Evolutionary conservation across 139 green algal species (phyloP), one percentile per base, ranked within the genome.

Genomic region (Protoeuglena noctilucae): DNA sequence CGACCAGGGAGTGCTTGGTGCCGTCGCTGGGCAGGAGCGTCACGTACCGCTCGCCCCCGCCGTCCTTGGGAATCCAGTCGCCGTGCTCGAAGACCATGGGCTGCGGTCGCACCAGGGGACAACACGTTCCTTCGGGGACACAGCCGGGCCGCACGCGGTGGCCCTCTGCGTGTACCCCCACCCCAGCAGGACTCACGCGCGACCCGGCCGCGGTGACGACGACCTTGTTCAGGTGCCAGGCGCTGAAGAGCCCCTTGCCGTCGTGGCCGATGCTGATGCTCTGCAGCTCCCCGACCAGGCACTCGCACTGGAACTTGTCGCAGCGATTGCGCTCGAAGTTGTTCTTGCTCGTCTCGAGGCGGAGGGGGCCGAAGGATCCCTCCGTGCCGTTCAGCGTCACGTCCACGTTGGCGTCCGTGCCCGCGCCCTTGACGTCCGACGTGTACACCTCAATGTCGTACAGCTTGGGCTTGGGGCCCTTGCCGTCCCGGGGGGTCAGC

Each of bases 201-300:
- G 7, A 19, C 34, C 34, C 34, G 34, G 34, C 9, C 9, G 9
- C 7, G 9, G 34, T 19, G 34, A 43, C 12, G 34, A 43, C 12
- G 34, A 43, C 34, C 7, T 43, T 12, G 12, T 43, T 43, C 48
- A 73, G 58, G 54, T 77, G 69, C 69, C 64, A 73, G 40, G 54
- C 51, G 22, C 64, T 4, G 1, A 58, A 61, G 1, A 69, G 48
- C 18, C 65, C 61, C 28, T 51, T 64, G 54, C 72, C 72, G 61
- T 77, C 69, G 46, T 77, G 69, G 14, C 64, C 64, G 18, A 77
- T 77, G 22, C 60, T 48, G 51, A 77, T 70, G 64, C 60, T 62
- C 51, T 70, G 67, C 28, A 77, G 7, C 9, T 66, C 68, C 17
- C 66, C 25, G n/a, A 47, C 51, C 48, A 24, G 19, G 40, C 51